phyloP scores from a whole-genome alignment of 1,139 yeast genomes.

The Nakaseomyces glabratus region DNA sequence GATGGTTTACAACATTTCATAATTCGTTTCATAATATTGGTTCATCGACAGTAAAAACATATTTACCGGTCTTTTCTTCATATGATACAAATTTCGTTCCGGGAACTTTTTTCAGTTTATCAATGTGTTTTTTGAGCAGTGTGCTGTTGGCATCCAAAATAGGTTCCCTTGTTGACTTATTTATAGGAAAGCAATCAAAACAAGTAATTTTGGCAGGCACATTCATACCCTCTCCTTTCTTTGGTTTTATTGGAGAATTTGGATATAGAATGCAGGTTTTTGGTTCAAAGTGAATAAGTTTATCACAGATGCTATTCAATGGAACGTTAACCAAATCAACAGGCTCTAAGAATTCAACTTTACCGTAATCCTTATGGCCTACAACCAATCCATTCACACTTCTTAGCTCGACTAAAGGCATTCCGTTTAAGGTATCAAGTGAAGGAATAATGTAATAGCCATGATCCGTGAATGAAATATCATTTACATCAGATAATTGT shows the following conservation, averaged over 20 bases:
- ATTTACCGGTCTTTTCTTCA: slow-evolving; percentile 71
- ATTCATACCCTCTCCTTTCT: slow-evolving; percentile 78
- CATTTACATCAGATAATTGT: slow-evolving; percentile 16
- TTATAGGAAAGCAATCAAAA: slow-evolving; percentile 69
- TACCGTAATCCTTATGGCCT: slow-evolving; percentile 74
- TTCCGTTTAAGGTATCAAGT: slow-evolving; percentile 47
- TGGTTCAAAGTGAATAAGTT: slow-evolving; percentile 49
- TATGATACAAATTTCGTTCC: slow-evolving; percentile 62
- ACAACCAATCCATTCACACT: slow-evolving; percentile 54
- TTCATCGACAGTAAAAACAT: slow-evolving; percentile 54
- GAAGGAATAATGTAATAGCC: slow-evolving; percentile 89
- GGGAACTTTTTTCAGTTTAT: slow-evolving; percentile 51
- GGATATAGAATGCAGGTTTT: slow-evolving; percentile 68
- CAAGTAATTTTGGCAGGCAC: slow-evolving; percentile 63
- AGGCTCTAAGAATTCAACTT: slow-evolving; percentile 63
- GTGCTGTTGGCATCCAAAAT: slow-evolving; percentile 73
- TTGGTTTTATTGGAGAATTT: slow-evolving; percentile 50
- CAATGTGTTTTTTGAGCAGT: slow-evolving; percentile 57
- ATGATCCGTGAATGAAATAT: slow-evolving; percentile 42
- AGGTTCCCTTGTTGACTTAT: slow-evolving; percentile 62
- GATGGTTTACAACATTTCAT: no score
- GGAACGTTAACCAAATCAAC: slow-evolving; percentile 69
- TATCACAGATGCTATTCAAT: slow-evolving; percentile 55
- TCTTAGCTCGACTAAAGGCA: slow-evolving; percentile 55
- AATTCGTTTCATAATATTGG: no score